Percentiles rank a stretch among this genome's conserved stretches.
Conservation (phyloP, 129 eudicot genomes). For the Gnaphalium uliginosum region DNA sequence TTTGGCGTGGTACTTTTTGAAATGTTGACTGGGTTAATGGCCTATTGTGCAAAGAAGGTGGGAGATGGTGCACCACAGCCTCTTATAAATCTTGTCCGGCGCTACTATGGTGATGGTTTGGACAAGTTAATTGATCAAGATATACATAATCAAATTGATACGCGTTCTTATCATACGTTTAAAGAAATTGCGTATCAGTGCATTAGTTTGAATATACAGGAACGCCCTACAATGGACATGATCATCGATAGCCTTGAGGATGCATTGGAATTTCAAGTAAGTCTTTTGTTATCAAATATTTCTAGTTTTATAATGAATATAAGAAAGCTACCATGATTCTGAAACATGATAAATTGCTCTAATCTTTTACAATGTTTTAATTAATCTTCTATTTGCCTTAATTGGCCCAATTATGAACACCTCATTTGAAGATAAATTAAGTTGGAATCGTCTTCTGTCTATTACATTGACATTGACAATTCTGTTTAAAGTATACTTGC, state of each 20-base stretch:
- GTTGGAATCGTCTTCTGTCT: no score
- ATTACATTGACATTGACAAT: no score
- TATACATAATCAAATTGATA: not conserved
- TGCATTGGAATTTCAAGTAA: not conserved
- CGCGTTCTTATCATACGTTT: not conserved
- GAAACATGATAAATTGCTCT: no score
- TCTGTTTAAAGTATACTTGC: no score
- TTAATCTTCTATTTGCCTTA: no score
- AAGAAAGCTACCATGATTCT: no score
- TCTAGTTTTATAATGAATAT: no score
- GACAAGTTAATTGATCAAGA: not conserved
- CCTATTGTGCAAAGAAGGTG: not conserved
- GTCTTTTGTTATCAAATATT: not conserved
- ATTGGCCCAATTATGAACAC: no score
- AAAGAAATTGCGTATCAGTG: not conserved
- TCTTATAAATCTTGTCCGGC: not conserved
- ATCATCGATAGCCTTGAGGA: not conserved
- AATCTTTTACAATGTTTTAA: no score
- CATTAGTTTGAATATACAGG: not conserved
- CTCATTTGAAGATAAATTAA: no score
- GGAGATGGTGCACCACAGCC: not conserved
- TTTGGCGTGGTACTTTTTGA: not conserved
- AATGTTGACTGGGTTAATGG: not conserved
- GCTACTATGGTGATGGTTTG: not conserved
- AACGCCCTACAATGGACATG: not conserved